These are phyloP conservation scores for Crepidotus variabilis DNA, from an alignment of 768 basidiomycete species.

Conservation along the genomic window DNA sequence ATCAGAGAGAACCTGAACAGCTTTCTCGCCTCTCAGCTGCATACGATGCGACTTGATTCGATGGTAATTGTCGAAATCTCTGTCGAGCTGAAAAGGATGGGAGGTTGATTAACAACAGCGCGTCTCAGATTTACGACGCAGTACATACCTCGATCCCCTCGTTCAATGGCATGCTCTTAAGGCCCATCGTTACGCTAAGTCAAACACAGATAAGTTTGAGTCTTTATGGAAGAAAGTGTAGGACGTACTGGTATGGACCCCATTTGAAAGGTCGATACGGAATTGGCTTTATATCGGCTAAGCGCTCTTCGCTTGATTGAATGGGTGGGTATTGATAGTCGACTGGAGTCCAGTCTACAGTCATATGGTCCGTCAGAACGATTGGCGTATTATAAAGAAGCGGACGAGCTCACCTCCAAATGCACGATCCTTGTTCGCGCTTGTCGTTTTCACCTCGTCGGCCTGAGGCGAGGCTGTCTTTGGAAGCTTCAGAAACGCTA, in stretches of 20 bases:
- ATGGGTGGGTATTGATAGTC: conserved; percentile 50
- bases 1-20: conserved; percentile 45
- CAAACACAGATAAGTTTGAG: neutral
- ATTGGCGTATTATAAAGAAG: neutral
- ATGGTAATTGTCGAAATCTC: conserved; percentile 50
- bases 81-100: conserved; percentile 67
- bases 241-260: conserved; percentile 59
- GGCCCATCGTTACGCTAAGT: conserved; percentile 64
- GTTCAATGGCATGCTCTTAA: conserved; percentile 62
- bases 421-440: conserved; percentile 15
- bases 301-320: conserved; percentile 32
- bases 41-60: conserved; percentile 57
- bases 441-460: neutral
- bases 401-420: conserved; percentile 17
- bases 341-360: conserved; percentile 50
- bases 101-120: neutral
- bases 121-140: neutral
- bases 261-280: conserved; percentile 65
- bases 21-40: conserved; percentile 42
- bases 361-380: neutral
- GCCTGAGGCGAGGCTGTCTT: neutral
- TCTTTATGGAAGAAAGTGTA: neutral
- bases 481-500: neutral
- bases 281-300: conserved; percentile 47
- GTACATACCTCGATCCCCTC: conserved; percentile 70